Percentiles rank a stretch among this genome's conserved stretches.
These are phyloP conservation scores for Lupinus albus DNA, from an alignment of 306 rosid species.

Conservation along the genomic window DNA sequence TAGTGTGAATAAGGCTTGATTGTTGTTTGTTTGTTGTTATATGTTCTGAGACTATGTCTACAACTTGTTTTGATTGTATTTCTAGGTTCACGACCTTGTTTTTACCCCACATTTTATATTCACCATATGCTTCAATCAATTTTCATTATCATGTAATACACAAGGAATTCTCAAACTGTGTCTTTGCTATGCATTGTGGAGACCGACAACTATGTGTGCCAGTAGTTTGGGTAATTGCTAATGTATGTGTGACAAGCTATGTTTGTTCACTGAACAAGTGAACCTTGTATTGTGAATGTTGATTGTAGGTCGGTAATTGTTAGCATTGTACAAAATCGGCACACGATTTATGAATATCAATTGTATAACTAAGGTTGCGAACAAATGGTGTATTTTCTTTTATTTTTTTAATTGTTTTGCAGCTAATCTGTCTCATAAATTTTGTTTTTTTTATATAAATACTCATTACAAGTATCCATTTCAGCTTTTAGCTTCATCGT, in stretches of 20 bases:
- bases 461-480: conserved; percentile 34
- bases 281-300: not conserved
- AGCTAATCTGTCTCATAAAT: conserved; percentile 20
- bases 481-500: conserved; percentile 59
- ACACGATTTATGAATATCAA: conserved; percentile 21
- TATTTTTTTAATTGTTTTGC: conserved; percentile 11
- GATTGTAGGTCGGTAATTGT: not conserved
- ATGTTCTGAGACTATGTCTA: conserved; percentile 13
- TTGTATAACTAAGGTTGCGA: conserved; percentile 15
- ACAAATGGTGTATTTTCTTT: conserved; percentile 11
- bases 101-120: conserved; percentile 21
- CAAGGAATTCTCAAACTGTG: not conserved
- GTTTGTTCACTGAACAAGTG: conserved; percentile 16
- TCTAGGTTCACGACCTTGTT: not conserved
- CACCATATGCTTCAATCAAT: conserved; percentile 7
- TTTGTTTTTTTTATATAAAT: conserved; percentile 18
- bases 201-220: conserved; percentile 1
- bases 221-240: not conserved
- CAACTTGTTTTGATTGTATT: conserved; percentile 26
- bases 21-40: too few species aligned
- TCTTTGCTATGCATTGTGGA: conserved; percentile 16
- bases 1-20: too few species aligned
- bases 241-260: conserved; percentile 5
- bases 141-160: conserved; percentile 24
- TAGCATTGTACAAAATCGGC: not conserved